A percentile compares a stretch with the other conserved stretches of the same genome.
Conservation (phyloP, 2,329 filamentous ascomycete species). For the Penicillium sp. region DNA sequence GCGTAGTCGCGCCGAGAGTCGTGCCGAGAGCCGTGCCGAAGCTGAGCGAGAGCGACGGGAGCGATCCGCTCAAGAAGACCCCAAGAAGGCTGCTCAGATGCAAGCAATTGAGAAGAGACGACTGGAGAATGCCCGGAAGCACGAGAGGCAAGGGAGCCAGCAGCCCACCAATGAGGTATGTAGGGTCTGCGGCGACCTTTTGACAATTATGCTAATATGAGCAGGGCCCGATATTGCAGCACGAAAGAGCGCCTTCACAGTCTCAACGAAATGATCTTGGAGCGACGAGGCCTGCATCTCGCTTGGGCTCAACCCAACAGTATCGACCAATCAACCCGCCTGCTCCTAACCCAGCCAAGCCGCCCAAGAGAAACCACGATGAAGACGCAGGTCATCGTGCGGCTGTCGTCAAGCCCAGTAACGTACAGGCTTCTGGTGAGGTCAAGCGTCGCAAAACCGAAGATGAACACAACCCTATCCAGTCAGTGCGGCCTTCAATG, state of each 20-base stretch:
- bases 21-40: slow-evolving; percentile 60
- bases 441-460: slow-evolving; percentile 79
- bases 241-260: slow-evolving; percentile 30
- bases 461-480: slow-evolving; percentile 62
- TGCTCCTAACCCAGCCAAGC: slow-evolving; percentile 66
- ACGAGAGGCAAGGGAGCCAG: slow-evolving; percentile 46
- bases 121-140: slow-evolving; percentile 46
- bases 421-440: slow-evolving; percentile 66
- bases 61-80: slow-evolving; percentile 53
- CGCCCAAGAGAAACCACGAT: slow-evolving; percentile 72
- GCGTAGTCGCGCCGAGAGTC: slow-evolving; percentile 50
- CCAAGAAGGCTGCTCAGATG: slow-evolving; percentile 65
- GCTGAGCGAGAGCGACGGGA: slow-evolving; percentile 48
- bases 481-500: slow-evolving; percentile 66
- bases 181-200: not conserved
- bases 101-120: slow-evolving; percentile 56
- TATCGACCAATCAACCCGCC: slow-evolving; percentile 61
- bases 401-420: slow-evolving; percentile 38
- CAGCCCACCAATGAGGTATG: slow-evolving; percentile 41
- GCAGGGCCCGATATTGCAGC: slow-evolving; percentile 26
- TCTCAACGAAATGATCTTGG: slow-evolving; percentile 50
- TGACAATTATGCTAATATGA: slow-evolving; percentile 2
- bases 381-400: slow-evolving; percentile 52
- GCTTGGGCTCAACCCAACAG: slow-evolving; percentile 53
- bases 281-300: slow-evolving; percentile 51